Percentiles rank a stretch among this genome's conserved stretches.
These are phyloP conservation scores for Leersia perrieri DNA, from an alignment of 176 grass and related monocot species.

Conservation along the genomic window DNA sequence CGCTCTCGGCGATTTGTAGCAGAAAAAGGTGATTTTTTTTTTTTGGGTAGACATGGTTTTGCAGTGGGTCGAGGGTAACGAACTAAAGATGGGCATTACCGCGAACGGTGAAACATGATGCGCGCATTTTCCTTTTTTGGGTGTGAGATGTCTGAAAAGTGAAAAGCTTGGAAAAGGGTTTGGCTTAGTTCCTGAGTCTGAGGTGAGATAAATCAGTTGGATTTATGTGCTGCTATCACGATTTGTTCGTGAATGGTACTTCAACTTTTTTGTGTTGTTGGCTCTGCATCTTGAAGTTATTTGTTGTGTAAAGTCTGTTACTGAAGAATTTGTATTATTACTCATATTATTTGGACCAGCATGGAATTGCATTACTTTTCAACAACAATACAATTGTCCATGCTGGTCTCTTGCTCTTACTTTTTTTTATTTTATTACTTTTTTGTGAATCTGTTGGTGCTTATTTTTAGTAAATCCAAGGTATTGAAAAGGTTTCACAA, in stretches of 20 bases:
- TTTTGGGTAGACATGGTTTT: neutral
- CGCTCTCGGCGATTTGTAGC: neutral
- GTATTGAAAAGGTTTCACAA: neutral
- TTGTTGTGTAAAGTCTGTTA: neutral
- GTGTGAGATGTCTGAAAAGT: neutral
- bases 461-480: neutral
- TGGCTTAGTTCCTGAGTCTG: neutral
- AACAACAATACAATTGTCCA: too few species aligned
- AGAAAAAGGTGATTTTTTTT: neutral
- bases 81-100: neutral
- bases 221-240: neutral
- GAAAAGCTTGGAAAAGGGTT: neutral
- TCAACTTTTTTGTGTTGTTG: neutral
- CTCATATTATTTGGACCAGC: neutral
- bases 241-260: neutral
- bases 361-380: neutral
- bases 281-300: neutral
- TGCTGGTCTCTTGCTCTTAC: too few species aligned
- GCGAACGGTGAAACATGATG: neutral
- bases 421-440: too few species aligned
- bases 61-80: neutral
- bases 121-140: neutral
- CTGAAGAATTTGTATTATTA: slow-evolving; percentile 1
- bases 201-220: neutral
- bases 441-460: neutral